Evolutionary conservation across 2,329 filamentous ascomycete genomes (phyloP).

Genomic region (Berkeleyomyces rouxiae): DNA sequence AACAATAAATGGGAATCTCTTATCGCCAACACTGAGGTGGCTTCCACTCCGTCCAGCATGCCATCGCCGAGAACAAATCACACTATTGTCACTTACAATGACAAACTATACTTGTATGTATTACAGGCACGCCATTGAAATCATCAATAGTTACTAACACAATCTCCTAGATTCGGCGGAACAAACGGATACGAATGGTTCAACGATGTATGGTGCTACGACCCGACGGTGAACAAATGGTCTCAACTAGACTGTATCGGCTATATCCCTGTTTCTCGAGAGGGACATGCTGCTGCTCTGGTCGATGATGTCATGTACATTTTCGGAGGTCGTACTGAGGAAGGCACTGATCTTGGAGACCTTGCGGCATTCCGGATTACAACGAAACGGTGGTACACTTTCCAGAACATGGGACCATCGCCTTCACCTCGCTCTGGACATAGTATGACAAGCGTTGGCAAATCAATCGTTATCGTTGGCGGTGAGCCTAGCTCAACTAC

Average conservation of each 20-base stretch:
- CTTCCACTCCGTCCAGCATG: constrained; percentile 31
- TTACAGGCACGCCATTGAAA: neutral
- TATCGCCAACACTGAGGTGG: constrained; percentile 28
- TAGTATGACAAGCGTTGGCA: constrained; percentile 91
- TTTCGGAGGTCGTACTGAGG: constrained; percentile 88
- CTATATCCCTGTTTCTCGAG: constrained; percentile 83
- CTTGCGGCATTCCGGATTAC: constrained; percentile 62
- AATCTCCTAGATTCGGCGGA: constrained; percentile 60
- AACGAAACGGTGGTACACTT: constrained; percentile 91
- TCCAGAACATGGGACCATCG: constrained; percentile 97
- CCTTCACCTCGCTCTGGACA: constrained; percentile 88
- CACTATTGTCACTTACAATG: constrained; percentile 76
- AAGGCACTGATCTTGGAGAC: constrained; percentile 82
- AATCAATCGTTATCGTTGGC: constrained; percentile 79
- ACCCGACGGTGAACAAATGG: constrained; percentile 71
- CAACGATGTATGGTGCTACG: constrained; percentile 97
- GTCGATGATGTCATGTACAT: constrained; percentile 99
- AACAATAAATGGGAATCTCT: constrained; percentile 90
- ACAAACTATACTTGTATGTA: constrained; percentile 80
- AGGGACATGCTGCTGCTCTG: constrained; percentile 84
- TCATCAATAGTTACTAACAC: neutral
- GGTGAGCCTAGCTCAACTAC: constrained; percentile 86
- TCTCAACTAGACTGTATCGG: constrained; percentile 86
- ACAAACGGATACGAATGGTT: constrained; percentile 96
- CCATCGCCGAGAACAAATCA: constrained; percentile 92